Evolutionary conservation across 371 early-diverging fungal genomes (phyloP).

Genomic region (Lichtheimia corymbifera): DNA sequence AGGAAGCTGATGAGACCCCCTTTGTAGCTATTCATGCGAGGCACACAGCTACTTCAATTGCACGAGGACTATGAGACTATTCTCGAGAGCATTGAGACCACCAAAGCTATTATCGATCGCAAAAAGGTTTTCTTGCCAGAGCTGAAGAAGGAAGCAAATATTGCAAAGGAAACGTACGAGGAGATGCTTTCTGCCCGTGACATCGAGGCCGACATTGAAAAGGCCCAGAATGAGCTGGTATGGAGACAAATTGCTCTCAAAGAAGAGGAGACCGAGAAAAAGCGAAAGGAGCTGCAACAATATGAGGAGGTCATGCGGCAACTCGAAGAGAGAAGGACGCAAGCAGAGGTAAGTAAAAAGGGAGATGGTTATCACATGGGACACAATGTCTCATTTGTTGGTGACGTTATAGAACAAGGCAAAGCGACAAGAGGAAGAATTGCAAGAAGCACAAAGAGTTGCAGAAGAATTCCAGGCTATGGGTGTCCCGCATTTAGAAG

Average conservation of each 20-base stretch:
- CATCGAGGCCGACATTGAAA: constrained; percentile 60
- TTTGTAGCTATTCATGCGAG: constrained; percentile 76
- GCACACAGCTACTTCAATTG: constrained; percentile 83
- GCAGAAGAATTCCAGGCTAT: constrained; percentile 8
- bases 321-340: not conserved
- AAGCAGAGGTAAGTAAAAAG: not conserved
- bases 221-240: constrained; percentile 68
- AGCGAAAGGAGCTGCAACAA: constrained; percentile 23
- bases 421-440: constrained; percentile 46
- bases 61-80: constrained; percentile 69
- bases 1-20: not conserved
- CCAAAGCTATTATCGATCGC: constrained; percentile 53
- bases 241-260: constrained; percentile 72
- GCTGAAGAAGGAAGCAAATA: constrained; percentile 57
- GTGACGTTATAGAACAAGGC: constrained; percentile 20
- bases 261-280: constrained; percentile 29
- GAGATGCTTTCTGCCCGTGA: constrained; percentile 68
- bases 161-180: constrained; percentile 60
- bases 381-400: not conserved
- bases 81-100: constrained; percentile 67
- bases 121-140: constrained; percentile 65
- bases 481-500: not conserved
- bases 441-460: constrained; percentile 23
- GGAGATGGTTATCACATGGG: not conserved
- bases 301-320: constrained; percentile 4